phyloP scores from a whole-genome alignment of 805 yeast genomes.

The Candida nanaspora region DNA sequence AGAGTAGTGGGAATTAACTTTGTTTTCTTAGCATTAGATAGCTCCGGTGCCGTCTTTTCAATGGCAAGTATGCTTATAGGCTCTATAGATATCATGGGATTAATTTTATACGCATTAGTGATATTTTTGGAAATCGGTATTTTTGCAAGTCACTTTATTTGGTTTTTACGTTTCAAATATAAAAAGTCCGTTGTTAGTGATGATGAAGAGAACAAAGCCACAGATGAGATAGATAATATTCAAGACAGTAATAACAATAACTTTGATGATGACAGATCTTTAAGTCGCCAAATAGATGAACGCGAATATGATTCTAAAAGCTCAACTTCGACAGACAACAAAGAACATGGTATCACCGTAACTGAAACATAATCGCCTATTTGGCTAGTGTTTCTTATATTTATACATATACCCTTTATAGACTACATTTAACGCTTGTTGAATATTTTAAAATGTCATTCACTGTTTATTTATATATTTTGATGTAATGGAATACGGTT shows the following conservation, averaged over 20 bases:
- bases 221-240: not conserved
- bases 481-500: too few species aligned
- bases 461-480: too few species aligned
- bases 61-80: conserved; percentile 54
- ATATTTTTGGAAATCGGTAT: conserved; percentile 75
- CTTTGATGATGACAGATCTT: too few species aligned
- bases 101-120: conserved; percentile 68
- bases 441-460: too few species aligned
- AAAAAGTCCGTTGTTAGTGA: conserved; percentile 6
- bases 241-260: not conserved
- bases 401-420: too few species aligned
- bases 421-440: too few species aligned
- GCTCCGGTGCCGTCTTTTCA: conserved; percentile 74
- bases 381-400: too few species aligned
- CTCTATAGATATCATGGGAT: conserved; percentile 67
- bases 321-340: too few species aligned
- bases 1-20: conserved; percentile 87
- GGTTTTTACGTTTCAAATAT: conserved; percentile 47
- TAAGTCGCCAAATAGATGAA: too few species aligned
- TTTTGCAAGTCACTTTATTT: conserved; percentile 58
- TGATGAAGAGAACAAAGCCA: not conserved
- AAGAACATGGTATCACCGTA: too few species aligned
- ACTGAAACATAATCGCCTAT: too few species aligned
- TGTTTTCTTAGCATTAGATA: conserved; percentile 66
- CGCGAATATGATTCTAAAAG: too few species aligned